Base-by-base conservation (phyloP, 108 stramenopile genomes). In the Aurantiochytrium sp. region DNA sequence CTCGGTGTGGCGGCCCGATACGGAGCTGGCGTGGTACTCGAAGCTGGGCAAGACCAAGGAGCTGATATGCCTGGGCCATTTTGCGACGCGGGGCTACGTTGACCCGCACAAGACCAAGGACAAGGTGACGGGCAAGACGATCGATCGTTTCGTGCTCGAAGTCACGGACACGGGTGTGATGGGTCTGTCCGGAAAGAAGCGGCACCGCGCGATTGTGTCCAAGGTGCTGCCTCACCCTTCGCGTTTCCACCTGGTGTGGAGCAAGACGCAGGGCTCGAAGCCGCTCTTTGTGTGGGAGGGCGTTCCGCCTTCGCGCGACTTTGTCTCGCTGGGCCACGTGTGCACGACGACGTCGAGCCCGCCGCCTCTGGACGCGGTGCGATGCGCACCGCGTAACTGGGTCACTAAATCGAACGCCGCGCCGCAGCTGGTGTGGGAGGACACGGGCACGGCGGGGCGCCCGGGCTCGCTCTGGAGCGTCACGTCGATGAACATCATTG, bases 91-190 rank as follows among this genome's bases (percentile, higher is more conserved):
- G 32, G 73, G 73, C 12, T 81, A 81, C 73, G 73, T 41, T 6
- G 73, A 81, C 17, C 73, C 73, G n/a, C 39, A 81, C 45, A 81
- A 81, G 73, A 81, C 73, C 42, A 81, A 81, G 45, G 73, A 81
- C 45, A 81, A 81, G 73, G 73, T 81, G 19, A 81, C 73, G 6
- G 73, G 73, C 73, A 81, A 81, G 30, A 48, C 39, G 27, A 41
- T 81, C 19, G 73, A 81, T 24, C 73, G 73, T 6, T 48, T 48
- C 30, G 42, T 81, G 12, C 45, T 81, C n/a, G 73, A 81, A 48
- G 30, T 81, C 17, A 81, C 73, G 27, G 73, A 81, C 30, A 81
- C 12, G 21, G 73, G 73, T 19, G 73, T 81, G 21, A 81, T 81
- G 73, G 73, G 73, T 48, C 73, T 81, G n/a, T 81, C 73, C 12